Evolutionary conservation across 2,329 filamentous ascomycete genomes (phyloP), one percentile per base, ranked within the genome.

Genomic region (Cladosporium phlei): DNA sequence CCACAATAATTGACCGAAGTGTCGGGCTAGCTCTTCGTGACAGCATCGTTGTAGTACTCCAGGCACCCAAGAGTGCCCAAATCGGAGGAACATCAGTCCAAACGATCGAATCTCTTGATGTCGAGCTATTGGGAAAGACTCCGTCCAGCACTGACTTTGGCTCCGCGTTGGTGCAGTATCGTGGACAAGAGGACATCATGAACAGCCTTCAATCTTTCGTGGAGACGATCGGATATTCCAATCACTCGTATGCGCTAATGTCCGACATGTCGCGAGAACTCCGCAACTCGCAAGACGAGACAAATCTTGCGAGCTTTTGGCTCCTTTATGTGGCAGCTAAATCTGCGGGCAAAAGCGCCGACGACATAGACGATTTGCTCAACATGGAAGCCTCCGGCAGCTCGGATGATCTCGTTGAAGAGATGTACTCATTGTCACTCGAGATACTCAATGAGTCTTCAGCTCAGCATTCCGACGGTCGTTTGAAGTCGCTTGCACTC

Each of bases 221-320:
- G 19, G 74, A 67, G 10, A 72, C 33, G 5, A 51, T 59, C 20
- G 50, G 42, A 27, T 52, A 24, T 4, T 48, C 52, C 12, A 27
- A 49, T 29, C 14, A 29, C 2, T 55, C 53, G 3, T 35, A 39
- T 6, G 32, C 27, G 8, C 57, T 94, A 38, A 80, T 81, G 4
- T 73, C 73, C 14, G 78, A 80, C 17, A 77, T 95, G 66, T 69
- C 90, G 20, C 77, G 80, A 35, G 77, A 78, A 46, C 67, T 84
- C 4, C 77, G 79, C 43, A 73, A 78, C 22, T 76, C 78, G 3
- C 70, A 74, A 3, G 78, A 79, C 0, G 71, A 79, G 14, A 71
- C 73, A 27, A 78, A 82, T 52, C 66, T 91, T 20, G 80, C 88
- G 10, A 80, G 83, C 2, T 86, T 88, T 56, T 96, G 90, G 90